Evolutionary conservation across 176 grass and related monocot genomes (phyloP).

Genomic region (Triticum dicoccoides): DNA sequence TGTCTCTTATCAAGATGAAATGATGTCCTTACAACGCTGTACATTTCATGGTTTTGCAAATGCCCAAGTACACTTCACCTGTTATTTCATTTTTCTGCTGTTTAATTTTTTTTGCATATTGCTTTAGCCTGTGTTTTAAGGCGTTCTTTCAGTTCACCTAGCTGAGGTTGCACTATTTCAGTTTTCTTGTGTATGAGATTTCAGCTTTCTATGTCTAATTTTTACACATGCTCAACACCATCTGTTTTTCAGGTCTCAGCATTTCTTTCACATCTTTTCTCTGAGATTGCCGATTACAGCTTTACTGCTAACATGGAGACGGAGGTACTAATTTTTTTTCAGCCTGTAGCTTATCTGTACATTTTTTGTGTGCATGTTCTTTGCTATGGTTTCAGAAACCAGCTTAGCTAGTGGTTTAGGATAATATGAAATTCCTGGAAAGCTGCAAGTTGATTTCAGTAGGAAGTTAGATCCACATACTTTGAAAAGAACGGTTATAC

Average conservation of each 20-base stretch:
- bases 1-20: background rate
- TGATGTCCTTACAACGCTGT: background rate
- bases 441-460: background rate
- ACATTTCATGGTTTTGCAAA: constrained; percentile 26
- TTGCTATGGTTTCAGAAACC: constrained; percentile 16
- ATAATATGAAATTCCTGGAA: constrained; percentile 21
- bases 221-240: constrained; percentile 20
- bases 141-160: constrained; percentile 18
- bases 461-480: background rate
- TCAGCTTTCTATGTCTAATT: constrained; percentile 1
- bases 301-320: constrained; percentile 96
- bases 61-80: background rate
- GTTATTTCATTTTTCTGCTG: background rate
- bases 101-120: background rate
- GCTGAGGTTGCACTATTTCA: background rate
- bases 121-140: background rate
- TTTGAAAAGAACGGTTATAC: background rate
- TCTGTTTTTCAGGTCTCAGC: constrained; percentile 57
- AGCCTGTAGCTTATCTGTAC: background rate
- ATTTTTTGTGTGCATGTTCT: constrained; percentile 28
- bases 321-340: constrained; percentile 55
- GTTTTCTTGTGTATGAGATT: constrained; percentile 1
- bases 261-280: constrained; percentile 86
- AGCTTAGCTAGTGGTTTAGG: background rate
- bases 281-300: constrained; percentile 72